Base-by-base conservation (phyloP, 2,329 filamentous ascomycete species). In the Trichoderma sp. region DNA sequence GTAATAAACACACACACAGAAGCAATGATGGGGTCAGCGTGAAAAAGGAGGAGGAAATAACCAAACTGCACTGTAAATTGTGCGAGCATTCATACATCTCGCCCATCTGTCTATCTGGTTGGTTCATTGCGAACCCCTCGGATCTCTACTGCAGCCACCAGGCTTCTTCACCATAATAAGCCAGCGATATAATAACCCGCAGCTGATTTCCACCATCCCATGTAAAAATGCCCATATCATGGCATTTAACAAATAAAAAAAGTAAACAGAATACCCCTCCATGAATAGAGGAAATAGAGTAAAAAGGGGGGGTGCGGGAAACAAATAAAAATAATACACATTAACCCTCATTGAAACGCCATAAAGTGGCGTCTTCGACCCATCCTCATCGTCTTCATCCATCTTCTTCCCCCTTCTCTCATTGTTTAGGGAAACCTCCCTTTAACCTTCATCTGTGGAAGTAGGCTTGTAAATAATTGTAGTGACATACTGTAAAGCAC, bases 401-500 rank as follows among this genome's bases (percentile, higher is more conserved):
- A 9, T 26, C 11, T 11, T 47, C 14, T 24, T 9, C 47, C 26
- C 26, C 24, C 14, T 21, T 30, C 26, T 60, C 28, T 24, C 12
- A 8, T 4, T 21, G 6, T 62, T 43, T 24, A 24, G 14, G 6
- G 9, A 12, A 8, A 6, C 7, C 21, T 3, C 68, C 78, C 1
- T 60, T 21, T 63, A 82, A 60, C 80, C 78, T 67, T 88, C 84
- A 74, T 89, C 87, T n/a, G 83, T 81, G 6, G 86, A 86, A 12
- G 94, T 94, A 21, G 94, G 94, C 85, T 98, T 98, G 84, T 98
- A 98, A 85, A 98, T 92, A 80, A 98, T 97, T 3, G 95, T 98
- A 4, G 95, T 98, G 43, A 98, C 92, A 82, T 98, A 98, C 95
- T 98, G 77, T 4, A 32, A 36, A 47, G 68, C 4, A 28, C 12